Base-by-base conservation (phyloP, 495 filamentous ascomycete genomes). In the Tuber borchii region DNA sequence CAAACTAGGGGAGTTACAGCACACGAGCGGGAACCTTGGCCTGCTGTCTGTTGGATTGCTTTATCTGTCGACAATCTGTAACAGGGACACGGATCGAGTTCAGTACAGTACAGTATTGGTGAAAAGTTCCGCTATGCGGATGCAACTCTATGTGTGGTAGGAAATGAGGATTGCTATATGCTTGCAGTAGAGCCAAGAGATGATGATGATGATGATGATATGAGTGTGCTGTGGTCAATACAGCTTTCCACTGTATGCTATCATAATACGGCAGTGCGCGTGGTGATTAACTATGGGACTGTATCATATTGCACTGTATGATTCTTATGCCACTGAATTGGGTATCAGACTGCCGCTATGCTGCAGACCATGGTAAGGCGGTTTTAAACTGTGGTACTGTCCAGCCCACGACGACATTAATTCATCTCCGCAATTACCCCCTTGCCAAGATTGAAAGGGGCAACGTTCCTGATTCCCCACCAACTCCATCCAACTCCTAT, bases 401-500 rank as follows among this genome's bases (percentile, higher is more conserved):
- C n/a, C 26, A 65, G 56, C 26, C 26, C 14, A 1, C 26, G 9
- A 1, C 26, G 9, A 6, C 56, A 65, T 65, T 14, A 65, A 65
- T 65, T 34, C 56, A 65, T 65, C 56, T 19, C 56, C 56, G 7
- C 56, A 65, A 12, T 26, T 65, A 16, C 56, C 16, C 56, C 56
- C 56, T 65, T 65, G 56, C 26, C 56, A 65, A 65, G 56, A 65
- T 65, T 19, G 56, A 65, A 65, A 65, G 26, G 56, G 56, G 56
- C 26, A 65, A 2, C 51, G 51, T 65, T 65, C 26, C 26, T 65
- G 26, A 34, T 65, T n/a, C 51, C 51, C 51, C 51, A 61, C 51
- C 51, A 61, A 61, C n/a, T 26, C 51, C 26, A 61, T 31, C 3
- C 51, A 26, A 61, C 51, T 61, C 14, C 39, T 6, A 5, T 40